Base-by-base conservation (phyloP, 192 early-diverging fungal genomes). In the Rhizoclosmatium globosum region DNA sequence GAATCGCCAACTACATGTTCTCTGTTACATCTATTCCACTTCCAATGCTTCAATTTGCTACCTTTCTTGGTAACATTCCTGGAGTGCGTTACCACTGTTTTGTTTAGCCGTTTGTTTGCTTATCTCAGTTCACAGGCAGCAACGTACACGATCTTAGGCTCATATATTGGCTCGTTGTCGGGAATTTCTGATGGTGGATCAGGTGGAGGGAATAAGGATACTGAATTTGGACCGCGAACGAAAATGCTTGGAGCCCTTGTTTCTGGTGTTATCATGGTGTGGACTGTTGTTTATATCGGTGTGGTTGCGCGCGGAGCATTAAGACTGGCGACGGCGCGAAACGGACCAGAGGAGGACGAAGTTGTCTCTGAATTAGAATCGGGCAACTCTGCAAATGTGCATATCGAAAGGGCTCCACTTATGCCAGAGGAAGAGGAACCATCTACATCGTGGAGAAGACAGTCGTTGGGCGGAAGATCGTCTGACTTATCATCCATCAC, bases 251-350 rank as follows among this genome's bases (percentile, higher is more conserved):
- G 69, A 1, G 69, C 38, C 6, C 68, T 81, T 6, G 62, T 23
- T 43, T 77, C 74, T 31, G 67, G 77, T 7, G 13, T 48, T 59
- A 15, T 78, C 11, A 19, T 78, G 31, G 42, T 71, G 4, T 64
- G 74, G 69, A 78, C 74, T 41, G 80, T 81, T 43, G 80, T 77
- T 13, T 81, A 71, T 67, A 81, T 81, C 21, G 75, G 76, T n/a
- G 48, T 71, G 19, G 64, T 81, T 71, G 80, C 80, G 3, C 62
- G 66, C 9, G 76, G 80, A 21, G 80, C 80, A 3, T 46, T 81
- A 48, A 60, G 80, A 15, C 61, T 74, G 11, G 72, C 72, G 9
- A 74, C 72, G 13, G 21, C 38, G 56, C 72, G 72, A 2, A 58
- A 53, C 56, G 23, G 23, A 6, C 11, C 7, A 6, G 62, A 64